Evolutionary conservation across 176 grass and related monocot genomes (phyloP).

Genomic region (Oryza coarctata): DNA sequence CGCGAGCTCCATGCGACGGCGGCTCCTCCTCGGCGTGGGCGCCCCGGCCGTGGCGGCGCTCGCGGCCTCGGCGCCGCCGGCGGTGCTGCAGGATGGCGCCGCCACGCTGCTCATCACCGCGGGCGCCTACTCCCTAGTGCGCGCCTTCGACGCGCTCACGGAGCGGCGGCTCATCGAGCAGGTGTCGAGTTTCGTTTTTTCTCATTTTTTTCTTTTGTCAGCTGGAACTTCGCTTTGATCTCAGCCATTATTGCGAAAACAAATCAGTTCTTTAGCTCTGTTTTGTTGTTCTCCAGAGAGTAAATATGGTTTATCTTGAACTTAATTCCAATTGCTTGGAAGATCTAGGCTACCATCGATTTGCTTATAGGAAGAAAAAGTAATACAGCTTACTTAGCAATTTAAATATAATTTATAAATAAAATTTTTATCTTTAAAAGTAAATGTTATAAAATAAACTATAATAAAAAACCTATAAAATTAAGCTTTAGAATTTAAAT

Average conservation of each 20-base stretch:
- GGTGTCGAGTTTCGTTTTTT: conserved; percentile 35
- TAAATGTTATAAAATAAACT: no score
- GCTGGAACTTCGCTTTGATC: neutral
- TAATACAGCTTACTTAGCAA: no score
- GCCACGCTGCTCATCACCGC: conserved; percentile 50
- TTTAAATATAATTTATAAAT: no score
- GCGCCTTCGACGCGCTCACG: conserved; percentile 61
- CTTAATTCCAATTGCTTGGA: neutral
- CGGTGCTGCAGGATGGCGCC: conserved; percentile 55
- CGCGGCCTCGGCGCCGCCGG: conserved; percentile 21
- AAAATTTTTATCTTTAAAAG: no score
- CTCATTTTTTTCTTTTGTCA: neutral
- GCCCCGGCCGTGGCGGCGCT: conserved; percentile 33
- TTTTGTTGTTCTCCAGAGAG: neutral
- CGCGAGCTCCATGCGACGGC: conserved; percentile 17
- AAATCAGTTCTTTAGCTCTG: neutral
- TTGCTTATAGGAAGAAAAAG: no score
- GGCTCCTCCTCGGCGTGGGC: conserved; percentile 11
- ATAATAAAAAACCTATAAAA: no score
- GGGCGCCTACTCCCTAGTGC: conserved; percentile 76
- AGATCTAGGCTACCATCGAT: no score
- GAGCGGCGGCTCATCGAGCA: conserved; percentile 65
- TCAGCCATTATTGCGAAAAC: neutral
- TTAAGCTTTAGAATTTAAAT: no score
- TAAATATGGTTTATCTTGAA: neutral